Conservation (phyloP, 192 early-diverging fungal species). For the Phycomyces nitens region DNA sequence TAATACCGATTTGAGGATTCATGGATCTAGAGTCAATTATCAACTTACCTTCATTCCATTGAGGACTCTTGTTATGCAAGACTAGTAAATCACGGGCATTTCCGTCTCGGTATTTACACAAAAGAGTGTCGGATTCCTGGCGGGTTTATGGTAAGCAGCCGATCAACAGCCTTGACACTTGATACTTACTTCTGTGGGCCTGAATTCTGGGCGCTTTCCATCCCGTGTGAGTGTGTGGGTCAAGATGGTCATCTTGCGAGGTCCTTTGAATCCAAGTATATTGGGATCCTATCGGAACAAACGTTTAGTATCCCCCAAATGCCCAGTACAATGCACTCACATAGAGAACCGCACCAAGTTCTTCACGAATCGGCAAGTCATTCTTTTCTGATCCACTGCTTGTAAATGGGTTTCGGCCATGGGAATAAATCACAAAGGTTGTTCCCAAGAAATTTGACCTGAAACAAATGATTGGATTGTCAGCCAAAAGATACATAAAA, state of each 20-base stretch:
- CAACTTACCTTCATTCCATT: slow-evolving; percentile 83
- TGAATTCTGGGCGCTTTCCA: slow-evolving; percentile 51
- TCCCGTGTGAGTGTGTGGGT: slow-evolving; percentile 64
- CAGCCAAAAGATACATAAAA: slow-evolving; percentile 20
- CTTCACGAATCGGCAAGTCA: slow-evolving; percentile 52
- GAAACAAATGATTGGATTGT: slow-evolving; percentile 4
- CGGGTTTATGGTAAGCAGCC: not conserved
- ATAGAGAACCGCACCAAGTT: slow-evolving; percentile 76
- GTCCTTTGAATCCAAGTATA: slow-evolving; percentile 86
- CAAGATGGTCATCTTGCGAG: slow-evolving; percentile 86
- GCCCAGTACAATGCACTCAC: slow-evolving; percentile 35
- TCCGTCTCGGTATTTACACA: slow-evolving; percentile 51
- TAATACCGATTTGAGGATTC: slow-evolving; percentile 22
- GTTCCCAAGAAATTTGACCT: slow-evolving; percentile 88
- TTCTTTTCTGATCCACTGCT: slow-evolving; percentile 23
- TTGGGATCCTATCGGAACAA: slow-evolving; percentile 66
- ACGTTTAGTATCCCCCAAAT: not conserved
- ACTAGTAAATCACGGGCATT: slow-evolving; percentile 64
- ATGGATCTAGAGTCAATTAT: not conserved
- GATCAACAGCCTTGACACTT: no score
- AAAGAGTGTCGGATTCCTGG: slow-evolving; percentile 62
- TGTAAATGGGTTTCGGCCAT: slow-evolving; percentile 42
- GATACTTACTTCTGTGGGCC: slow-evolving; percentile 47
- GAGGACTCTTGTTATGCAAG: slow-evolving; percentile 87
- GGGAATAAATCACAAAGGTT: slow-evolving; percentile 71